Evolutionary conservation across 805 yeast genomes (phyloP), one percentile per base, ranked within the genome.

Genomic region (Torulaspora indica): DNA sequence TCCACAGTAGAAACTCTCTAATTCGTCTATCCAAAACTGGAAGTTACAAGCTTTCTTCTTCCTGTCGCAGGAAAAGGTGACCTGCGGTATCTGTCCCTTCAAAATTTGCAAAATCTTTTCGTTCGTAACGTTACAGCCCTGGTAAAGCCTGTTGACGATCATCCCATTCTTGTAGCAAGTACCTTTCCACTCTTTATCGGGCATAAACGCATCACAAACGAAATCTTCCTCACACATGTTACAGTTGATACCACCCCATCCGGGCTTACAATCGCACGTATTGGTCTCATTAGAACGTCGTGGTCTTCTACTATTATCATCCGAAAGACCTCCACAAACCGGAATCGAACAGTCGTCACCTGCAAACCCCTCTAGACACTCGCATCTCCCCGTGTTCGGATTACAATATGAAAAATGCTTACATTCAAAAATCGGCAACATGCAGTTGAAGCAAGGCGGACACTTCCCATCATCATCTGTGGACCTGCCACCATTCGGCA

Each of bases 171-270:
- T 76, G 66, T 89, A 91, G 64, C 98, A 93, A 0, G 95, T 87
- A 8, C 98, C 98, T 46, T 76, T 70, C 43, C 88, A 65, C 2
- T 85, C 85, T 12, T 52, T 68, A 32, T 81, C 89, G 1, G 98
- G 98, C 79, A 91, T 79, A 55, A 93, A 85, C 0, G 85, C 69
- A 61, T 87, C 85, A 69, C 98, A 93, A 1, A 82, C 84, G 2
- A 72, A 63, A 61, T 93, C 95, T 4, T 63, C 60, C 18, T 73
- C 69, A 66, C 98, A 93, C 61, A 93, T 65, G 58, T 85, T 93
- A 73, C 98, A 93, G 60, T 93, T 93, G 59, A 93, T 84, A 35
- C 98, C 98, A 4, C 72, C 69, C 98, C 98, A 93, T 3, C 98
- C 98, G 3, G 73, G 73, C 39, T 76, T 76, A 67, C 98, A 91